Evolutionary conservation across 2,329 filamentous ascomycete species (phyloP).

Genomic region (Apiospora saccharicola): DNA sequence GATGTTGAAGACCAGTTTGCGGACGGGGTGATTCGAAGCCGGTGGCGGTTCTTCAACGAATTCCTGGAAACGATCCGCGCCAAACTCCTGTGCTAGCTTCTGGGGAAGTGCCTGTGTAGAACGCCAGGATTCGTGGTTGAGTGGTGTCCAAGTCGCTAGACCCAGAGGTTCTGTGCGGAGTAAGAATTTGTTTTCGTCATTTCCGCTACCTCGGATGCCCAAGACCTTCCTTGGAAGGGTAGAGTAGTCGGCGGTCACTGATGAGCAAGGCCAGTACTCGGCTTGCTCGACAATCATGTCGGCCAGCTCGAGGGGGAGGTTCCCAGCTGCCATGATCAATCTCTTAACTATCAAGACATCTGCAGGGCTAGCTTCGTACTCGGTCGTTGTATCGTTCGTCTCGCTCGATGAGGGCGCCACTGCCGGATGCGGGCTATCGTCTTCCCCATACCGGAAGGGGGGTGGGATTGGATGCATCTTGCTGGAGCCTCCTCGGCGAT

Average conservation of each 20-base stretch:
- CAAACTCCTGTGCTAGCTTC: conserved; percentile 41
- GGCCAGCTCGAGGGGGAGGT: conserved; percentile 62
- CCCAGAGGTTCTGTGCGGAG: conserved; percentile 52
- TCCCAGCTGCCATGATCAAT: conserved; percentile 52
- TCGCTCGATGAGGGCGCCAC: not conserved
- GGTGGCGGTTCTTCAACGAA: conserved; percentile 51
- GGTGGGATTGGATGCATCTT: conserved; percentile 29
- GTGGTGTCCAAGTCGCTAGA: conserved; percentile 42
- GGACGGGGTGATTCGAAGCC: conserved; percentile 56
- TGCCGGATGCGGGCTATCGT: not conserved
- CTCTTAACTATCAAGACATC: conserved; percentile 60
- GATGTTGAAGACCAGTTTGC: conserved; percentile 68
- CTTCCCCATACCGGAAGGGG: not conserved
- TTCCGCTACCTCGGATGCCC: conserved; percentile 31
- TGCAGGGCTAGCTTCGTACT: conserved; percentile 34
- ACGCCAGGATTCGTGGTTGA: conserved; percentile 35
- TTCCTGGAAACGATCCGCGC: conserved; percentile 42
- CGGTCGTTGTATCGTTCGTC: not conserved
- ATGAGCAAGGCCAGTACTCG: conserved; percentile 68
- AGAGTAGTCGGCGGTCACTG: conserved; percentile 42
- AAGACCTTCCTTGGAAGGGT: conserved; percentile 26
- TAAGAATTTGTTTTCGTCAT: conserved; percentile 49
- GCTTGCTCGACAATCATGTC: conserved; percentile 65
- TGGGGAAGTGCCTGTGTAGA: conserved; percentile 31
- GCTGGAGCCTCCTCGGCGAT: conserved; percentile 31